Conservation (phyloP, 1,139 yeast genomes). For the Scheffersomyces quercinus region DNA sequence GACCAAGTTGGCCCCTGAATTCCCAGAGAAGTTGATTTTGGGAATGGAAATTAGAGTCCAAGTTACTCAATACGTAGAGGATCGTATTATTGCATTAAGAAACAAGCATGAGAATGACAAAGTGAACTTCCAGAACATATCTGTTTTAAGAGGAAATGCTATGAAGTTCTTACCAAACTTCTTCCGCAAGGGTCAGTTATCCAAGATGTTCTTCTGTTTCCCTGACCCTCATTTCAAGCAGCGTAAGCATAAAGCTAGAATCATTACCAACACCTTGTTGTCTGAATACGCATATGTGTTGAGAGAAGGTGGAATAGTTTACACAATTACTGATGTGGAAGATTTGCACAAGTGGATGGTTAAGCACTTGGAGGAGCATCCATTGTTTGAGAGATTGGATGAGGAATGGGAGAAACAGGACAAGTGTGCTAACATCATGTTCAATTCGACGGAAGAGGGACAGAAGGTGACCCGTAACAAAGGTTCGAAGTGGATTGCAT, state of each 20-base stretch:
- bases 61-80: slow-evolving; percentile 96
- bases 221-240: slow-evolving; percentile 99
- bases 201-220: slow-evolving; percentile 95
- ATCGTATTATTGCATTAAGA: slow-evolving; percentile 86
- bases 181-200: slow-evolving; percentile 74
- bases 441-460: slow-evolving; percentile 93
- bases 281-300: slow-evolving; percentile 92
- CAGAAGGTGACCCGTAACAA: slow-evolving; percentile 90
- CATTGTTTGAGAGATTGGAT: slow-evolving; percentile 78
- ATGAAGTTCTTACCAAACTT: slow-evolving; percentile 97
- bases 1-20: slow-evolving; percentile 74
- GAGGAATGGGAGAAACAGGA: slow-evolving; percentile 81
- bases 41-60: slow-evolving; percentile 99
- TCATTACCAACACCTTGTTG: slow-evolving; percentile 82
- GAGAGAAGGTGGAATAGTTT: slow-evolving; percentile 82
- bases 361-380: slow-evolving; percentile 84
- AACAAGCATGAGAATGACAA: slow-evolving; percentile 43
- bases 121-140: slow-evolving; percentile 69
- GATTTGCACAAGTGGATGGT: slow-evolving; percentile 98
- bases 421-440: slow-evolving; percentile 83
- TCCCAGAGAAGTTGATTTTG: slow-evolving; percentile 70
- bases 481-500: slow-evolving; percentile 86
- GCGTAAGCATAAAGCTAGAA: slow-evolving; percentile 95
- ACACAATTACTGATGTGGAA: slow-evolving; percentile 93
- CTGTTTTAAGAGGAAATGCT: slow-evolving; percentile 91